Conservation (phyloP, 352 stramenopile species). For the Phytophthora kernoviae region DNA sequence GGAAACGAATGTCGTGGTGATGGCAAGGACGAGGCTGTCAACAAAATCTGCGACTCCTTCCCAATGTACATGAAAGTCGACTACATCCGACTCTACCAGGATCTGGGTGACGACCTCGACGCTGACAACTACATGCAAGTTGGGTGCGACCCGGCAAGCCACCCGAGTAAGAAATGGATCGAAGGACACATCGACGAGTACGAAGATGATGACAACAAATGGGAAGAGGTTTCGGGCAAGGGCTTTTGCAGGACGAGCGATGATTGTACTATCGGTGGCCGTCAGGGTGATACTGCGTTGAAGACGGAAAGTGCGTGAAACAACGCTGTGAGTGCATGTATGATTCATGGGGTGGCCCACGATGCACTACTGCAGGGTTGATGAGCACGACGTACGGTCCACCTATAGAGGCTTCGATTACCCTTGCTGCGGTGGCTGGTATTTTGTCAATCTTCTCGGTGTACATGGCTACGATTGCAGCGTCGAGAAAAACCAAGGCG, state of each 20-base stretch:
- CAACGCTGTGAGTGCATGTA: constrained; percentile 54
- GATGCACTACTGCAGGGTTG: constrained; percentile 49
- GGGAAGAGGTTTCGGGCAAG: constrained; percentile 38
- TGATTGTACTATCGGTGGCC: constrained; percentile 46
- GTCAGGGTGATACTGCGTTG: constrained; percentile 13
- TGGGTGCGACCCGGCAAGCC: constrained; percentile 36
- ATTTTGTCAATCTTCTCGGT: constrained; percentile 10
- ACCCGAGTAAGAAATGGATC: constrained; percentile 45
- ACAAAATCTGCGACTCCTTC: constrained; percentile 46
- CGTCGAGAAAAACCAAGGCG: constrained; percentile 21
- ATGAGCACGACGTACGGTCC: constrained; percentile 48
- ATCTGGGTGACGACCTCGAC: constrained; percentile 32
- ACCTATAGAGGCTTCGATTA: constrained; percentile 40
- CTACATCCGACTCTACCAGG: constrained; percentile 85
- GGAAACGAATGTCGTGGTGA: constrained; percentile 32
- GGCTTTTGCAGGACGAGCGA: constrained; percentile 47
- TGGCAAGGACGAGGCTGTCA: constrained; percentile 37
- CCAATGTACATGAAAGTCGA: constrained; percentile 77
- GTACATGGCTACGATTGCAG: constrained; percentile 10
- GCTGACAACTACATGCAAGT: constrained; percentile 31
- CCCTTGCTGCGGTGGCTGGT: constrained; percentile 17
- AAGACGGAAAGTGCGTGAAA: constrained; percentile 52
- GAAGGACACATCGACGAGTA: constrained; percentile 40
- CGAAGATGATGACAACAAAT: constrained; percentile 41
- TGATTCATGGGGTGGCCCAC: constrained; percentile 58